Percentiles rank a stretch among this genome's conserved stretches.
These are phyloP conservation scores for Ascochyta fabae DNA, from an alignment of 2,329 filamentous ascomycete species.

Conservation along the genomic window DNA sequence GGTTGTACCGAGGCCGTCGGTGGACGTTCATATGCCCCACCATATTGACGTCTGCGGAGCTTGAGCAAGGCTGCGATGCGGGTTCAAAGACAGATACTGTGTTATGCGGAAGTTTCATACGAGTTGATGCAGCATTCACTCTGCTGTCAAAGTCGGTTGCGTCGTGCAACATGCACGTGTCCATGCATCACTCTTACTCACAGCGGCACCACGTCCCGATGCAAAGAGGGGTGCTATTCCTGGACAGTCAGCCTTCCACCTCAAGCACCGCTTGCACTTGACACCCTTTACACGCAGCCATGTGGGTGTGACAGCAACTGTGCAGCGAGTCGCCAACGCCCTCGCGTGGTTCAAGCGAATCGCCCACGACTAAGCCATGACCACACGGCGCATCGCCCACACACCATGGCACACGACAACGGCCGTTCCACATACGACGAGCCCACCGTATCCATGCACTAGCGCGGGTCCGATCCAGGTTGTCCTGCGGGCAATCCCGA, in stretches of 20 bases:
- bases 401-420: slow-evolving; percentile 1
- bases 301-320: not conserved
- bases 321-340: slow-evolving; percentile 7
- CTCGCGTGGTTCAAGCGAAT: not conserved
- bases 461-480: slow-evolving; percentile 3
- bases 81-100: not conserved
- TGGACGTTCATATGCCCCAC: not conserved
- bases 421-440: not conserved
- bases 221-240: slow-evolving; percentile 1
- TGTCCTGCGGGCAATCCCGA: slow-evolving; percentile 14
- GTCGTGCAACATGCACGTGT: slow-evolving; percentile 4
- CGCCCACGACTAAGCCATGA: not conserved
- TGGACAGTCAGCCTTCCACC: not conserved
- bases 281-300: not conserved
- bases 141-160: not conserved
- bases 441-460: not conserved
- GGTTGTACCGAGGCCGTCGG: too few species aligned
- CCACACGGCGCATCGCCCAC: slow-evolving; percentile 3
- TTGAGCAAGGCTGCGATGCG: not conserved
- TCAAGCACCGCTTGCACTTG: not conserved
- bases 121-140: not conserved
- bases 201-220: not conserved
- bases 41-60: not conserved
- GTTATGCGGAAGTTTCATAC: not conserved
- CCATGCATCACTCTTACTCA: slow-evolving; percentile 4